Base-by-base conservation (phyloP, 2,329 filamentous ascomycete genomes). In the Sclerotinia minor region DNA sequence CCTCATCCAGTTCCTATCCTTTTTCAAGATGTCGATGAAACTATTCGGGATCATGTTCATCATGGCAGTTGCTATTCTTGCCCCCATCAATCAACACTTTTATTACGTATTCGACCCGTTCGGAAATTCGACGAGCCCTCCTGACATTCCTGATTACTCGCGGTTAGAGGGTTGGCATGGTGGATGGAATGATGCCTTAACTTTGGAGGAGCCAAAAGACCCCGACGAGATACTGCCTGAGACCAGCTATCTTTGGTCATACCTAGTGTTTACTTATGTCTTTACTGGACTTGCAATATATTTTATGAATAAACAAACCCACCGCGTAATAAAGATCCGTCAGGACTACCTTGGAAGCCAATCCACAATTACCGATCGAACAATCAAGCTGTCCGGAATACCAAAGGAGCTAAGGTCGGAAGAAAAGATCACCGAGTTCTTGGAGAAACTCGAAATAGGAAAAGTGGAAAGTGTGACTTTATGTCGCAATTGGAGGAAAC, bases 361-460 rank as follows among this genome's bases (percentile, higher is more conserved):
- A 78, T 94, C 91, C 0, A 98, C 94, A n/a, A 87, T 97, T 64
- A 98, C 95, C 1, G 95, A 99, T 79, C 88, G 94, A 44, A 99
- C 95, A 0, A 94, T 99, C 74, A 89, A 92, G 32, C 81, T 99
- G 24, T 95, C 94, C 0, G 94, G 94, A 0, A 94, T 99, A 29
- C 95, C 96, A 0, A 77, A 79, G 4, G 88, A 94, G 32, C 80
- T 98, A 69, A 86, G 92, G 68, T 90, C 90, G 0, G 94, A 98
- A 77, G 85, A 88, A 13, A 89, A 89, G 73, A 92, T 99, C 72
- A 95, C 92, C 77, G 83, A 91, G 3, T 89, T 97, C 67, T 88
- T 99, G 35, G 94, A 99, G 75, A 90, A 89, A 70, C 81, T 99
- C 17, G 88, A 91, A 66, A 94, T 99, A 72, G 96, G 95, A 19